These are phyloP conservation scores for Corymbia citriodora DNA, from an alignment of 441 rosid species.

Conservation along the genomic window DNA sequence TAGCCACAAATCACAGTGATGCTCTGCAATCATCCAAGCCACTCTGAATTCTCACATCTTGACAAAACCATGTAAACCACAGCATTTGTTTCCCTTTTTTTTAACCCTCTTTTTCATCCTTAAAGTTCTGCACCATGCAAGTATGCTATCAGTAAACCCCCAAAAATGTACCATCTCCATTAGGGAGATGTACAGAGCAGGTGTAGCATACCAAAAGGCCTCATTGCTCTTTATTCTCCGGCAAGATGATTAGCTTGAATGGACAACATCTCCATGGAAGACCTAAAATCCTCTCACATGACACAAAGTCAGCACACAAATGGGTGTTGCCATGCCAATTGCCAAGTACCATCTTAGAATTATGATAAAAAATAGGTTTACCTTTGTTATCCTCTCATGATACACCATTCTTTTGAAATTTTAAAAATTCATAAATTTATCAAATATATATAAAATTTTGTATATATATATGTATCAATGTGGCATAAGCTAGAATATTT, in stretches of 20 bases:
- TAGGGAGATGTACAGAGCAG: neutral
- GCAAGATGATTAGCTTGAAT: neutral
- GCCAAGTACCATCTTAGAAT: neutral
- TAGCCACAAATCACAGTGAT: neutral
- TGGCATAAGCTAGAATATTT: neutral
- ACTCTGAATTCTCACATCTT: neutral
- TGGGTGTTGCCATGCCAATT: neutral
- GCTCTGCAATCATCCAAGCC: neutral
- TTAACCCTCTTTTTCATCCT: neutral
- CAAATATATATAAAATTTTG: neutral
- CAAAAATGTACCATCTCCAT: neutral
- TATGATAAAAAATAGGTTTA: neutral
- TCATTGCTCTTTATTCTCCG: neutral
- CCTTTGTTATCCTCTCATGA: neutral
- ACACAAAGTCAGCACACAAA: neutral
- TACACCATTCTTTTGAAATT: neutral
- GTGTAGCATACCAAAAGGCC: neutral
- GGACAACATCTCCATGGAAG: neutral
- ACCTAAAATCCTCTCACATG: neutral
- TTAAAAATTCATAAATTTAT: neutral
- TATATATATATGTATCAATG: neutral
- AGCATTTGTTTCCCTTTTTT: neutral
- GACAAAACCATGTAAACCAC: neutral
- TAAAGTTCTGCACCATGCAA: neutral
- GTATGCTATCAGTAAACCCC: neutral